These are phyloP conservation scores for Penicillium sp. DNA, from an alignment of 2,329 filamentous ascomycete genomes.

Conservation along the genomic window DNA sequence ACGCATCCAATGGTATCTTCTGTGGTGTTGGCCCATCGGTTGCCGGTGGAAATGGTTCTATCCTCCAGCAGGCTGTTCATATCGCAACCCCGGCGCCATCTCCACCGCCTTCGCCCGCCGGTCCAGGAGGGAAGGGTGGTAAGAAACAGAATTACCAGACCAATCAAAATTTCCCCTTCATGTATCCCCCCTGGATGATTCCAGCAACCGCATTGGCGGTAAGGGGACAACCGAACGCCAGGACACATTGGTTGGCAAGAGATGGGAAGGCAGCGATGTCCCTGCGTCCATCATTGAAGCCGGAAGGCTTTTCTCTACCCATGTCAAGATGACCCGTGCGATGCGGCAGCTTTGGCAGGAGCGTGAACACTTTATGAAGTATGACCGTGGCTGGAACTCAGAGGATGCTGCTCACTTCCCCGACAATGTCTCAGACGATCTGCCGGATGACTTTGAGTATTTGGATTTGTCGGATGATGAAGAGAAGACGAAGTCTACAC, in stretches of 20 bases:
- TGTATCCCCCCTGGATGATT: slow-evolving; percentile 92
- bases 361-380: slow-evolving; percentile 84
- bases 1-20: slow-evolving; percentile 60
- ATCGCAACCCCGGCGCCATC: slow-evolving; percentile 98
- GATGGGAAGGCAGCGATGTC: slow-evolving; percentile 88
- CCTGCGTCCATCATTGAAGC: slow-evolving; percentile 93
- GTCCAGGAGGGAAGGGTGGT: slow-evolving; percentile 76
- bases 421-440: slow-evolving; percentile 34
- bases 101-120: slow-evolving; percentile 85
- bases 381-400: slow-evolving; percentile 81
- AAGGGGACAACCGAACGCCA: slow-evolving; percentile 80
- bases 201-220: slow-evolving; percentile 83
- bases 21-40: slow-evolving; percentile 51
- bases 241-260: slow-evolving; percentile 72
- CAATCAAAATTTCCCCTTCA: slow-evolving; percentile 96
- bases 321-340: slow-evolving; percentile 86
- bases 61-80: slow-evolving; percentile 92
- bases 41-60: slow-evolving; percentile 56
- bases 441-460: slow-evolving; percentile 43
- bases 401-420: slow-evolving; percentile 33
- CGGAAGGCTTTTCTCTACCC: slow-evolving; percentile 81
- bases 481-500: slow-evolving; percentile 10
- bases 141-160: slow-evolving; percentile 99
- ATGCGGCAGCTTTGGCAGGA: slow-evolving; percentile 95
- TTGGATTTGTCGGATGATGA: slow-evolving; percentile 20